Evolutionary conservation across 148 eudicot genomes (phyloP).

Genomic region (Chenopodium album): DNA sequence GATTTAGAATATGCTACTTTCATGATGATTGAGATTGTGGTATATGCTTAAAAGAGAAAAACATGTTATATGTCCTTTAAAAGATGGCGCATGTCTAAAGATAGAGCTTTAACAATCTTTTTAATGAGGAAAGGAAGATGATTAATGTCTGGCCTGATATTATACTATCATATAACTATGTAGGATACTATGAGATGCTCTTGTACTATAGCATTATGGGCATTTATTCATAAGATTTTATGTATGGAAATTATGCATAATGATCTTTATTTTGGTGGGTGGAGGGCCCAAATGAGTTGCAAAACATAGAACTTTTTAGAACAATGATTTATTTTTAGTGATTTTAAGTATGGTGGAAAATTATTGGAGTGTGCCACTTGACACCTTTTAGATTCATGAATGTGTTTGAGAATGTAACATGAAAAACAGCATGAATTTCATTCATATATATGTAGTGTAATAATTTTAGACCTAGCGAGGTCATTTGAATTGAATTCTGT

Average conservation of each 20-base stretch:
- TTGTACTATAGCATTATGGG: background rate
- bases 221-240: background rate
- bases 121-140: background rate
- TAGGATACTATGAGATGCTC: background rate
- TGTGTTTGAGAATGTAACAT: background rate
- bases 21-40: constrained; percentile 10
- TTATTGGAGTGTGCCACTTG: background rate
- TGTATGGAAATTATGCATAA: background rate
- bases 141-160: constrained; percentile 23
- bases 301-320: background rate
- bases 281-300: background rate
- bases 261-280: background rate
- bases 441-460: background rate
- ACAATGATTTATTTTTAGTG: constrained; percentile 3
- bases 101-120: background rate
- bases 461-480: no score
- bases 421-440: background rate
- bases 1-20: background rate
- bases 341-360: background rate
- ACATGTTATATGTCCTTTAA: background rate
- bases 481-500: no score
- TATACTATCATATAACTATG: constrained; percentile 9
- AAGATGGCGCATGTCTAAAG: constrained; percentile 21
- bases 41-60: background rate
- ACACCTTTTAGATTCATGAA: background rate